Conservation (phyloP, 805 yeast genomes). For the Brettanomyces custersianus region DNA sequence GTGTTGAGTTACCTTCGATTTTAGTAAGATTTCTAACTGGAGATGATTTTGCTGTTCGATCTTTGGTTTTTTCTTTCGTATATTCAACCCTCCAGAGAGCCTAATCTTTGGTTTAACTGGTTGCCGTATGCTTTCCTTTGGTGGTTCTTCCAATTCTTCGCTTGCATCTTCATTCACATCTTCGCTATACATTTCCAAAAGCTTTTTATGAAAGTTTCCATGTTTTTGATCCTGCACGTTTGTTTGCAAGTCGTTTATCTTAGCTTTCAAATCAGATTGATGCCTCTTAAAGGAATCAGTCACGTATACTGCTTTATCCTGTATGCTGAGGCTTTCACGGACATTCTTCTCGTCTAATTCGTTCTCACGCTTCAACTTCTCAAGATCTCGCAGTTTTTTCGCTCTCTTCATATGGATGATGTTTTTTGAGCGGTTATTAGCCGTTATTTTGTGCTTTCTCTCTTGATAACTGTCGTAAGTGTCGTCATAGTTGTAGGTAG, state of each 20-base stretch:
- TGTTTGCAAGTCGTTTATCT: conserved; percentile 15
- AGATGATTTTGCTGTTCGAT: no score
- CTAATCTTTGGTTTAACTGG: not conserved
- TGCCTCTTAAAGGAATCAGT: conserved; percentile 1
- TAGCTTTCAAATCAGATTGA: conserved; percentile 19
- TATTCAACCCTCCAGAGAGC: not conserved
- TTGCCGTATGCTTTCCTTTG: no score
- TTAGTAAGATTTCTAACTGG: no score
- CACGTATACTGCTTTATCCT: not conserved
- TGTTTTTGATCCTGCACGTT: not conserved
- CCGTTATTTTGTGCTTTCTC: no score
- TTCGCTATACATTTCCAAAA: not conserved
- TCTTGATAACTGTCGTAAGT: no score
- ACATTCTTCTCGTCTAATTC: not conserved
- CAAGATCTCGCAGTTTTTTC: not conserved
- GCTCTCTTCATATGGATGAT: not conserved
- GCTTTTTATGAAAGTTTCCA: not conserved
- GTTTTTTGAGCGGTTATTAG: no score
- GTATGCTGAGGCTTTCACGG: not conserved
- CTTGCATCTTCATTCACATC: not conserved
- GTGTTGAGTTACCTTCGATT: conserved; percentile 10
- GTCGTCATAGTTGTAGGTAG: no score
- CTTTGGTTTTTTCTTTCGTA: no score
- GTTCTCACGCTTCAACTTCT: not conserved
- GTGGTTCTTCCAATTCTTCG: no score